phyloP scores from a whole-genome alignment of 129 eudicot species.

The Cynara cardunculus region DNA sequence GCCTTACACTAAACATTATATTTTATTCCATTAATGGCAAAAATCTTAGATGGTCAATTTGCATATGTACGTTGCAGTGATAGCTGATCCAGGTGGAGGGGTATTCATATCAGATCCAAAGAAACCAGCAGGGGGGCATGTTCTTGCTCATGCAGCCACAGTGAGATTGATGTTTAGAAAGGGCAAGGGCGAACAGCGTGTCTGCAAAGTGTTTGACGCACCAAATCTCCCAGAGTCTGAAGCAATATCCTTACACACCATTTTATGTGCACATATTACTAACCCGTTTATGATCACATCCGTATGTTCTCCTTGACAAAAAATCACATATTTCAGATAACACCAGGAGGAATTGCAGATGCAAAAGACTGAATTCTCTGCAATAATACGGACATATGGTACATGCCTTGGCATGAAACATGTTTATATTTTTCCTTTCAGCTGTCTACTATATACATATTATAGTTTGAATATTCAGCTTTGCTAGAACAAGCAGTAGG shows the following conservation, averaged over 20 bases:
- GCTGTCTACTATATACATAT: slow-evolving; percentile 17
- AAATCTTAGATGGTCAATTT: background rate
- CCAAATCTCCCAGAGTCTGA: slow-evolving; percentile 98
- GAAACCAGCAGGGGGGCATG: slow-evolving; percentile 99
- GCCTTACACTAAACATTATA: background rate
- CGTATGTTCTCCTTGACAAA: slow-evolving; percentile 39
- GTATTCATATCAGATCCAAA: slow-evolving; percentile 90
- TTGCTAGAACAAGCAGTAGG: background rate
- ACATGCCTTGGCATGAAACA: slow-evolving; percentile 5
- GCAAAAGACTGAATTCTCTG: slow-evolving; percentile 69
- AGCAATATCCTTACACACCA: slow-evolving; percentile 78
- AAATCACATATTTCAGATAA: slow-evolving; percentile 84
- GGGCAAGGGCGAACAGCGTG: slow-evolving; percentile 98
- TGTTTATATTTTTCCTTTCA: slow-evolving; percentile 12
- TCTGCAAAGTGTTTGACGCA: slow-evolving; percentile 98
- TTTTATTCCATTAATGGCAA: background rate
- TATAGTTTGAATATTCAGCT: background rate
- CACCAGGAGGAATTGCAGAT: slow-evolving; percentile 97
- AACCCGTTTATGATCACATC: background rate
- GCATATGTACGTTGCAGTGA: slow-evolving; percentile 51
- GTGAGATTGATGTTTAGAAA: slow-evolving; percentile 97
- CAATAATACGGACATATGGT: background rate
- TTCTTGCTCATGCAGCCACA: slow-evolving; percentile 98
- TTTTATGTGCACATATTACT: background rate
- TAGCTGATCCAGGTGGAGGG: slow-evolving; percentile 96